Base-by-base conservation (phyloP, 805 yeast species). In the Candida verbasci region DNA sequence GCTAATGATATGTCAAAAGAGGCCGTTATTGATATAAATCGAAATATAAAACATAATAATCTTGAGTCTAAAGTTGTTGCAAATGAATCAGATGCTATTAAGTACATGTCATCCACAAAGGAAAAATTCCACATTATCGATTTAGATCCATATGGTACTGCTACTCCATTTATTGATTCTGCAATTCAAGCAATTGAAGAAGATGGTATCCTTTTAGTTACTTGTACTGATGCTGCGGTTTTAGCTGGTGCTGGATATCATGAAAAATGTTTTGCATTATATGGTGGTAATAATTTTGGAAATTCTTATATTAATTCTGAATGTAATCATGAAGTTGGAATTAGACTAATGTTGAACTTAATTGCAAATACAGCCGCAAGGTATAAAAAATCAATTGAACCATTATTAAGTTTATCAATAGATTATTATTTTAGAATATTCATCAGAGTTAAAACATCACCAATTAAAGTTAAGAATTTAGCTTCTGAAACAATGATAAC, bases 111-210 rank as follows among this genome's bases (percentile, higher is more conserved):
- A 6, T 44, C 55, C 12, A 68, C 81, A 35, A 52, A 62, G 40
- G 70, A 64, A 17, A 66, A 68, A 35, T 88, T 82, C 61, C 95
- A 93, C 54, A 85, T 86, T 3, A 78, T 93, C 40, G 99, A 93
- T 60, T 70, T 93, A 35, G 99, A 93, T 59, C 99, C 99, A 0
- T 93, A 93, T 55, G 99, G 99, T 21, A 83, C 97, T 0, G 98
- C 96, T 0, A 78, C 96, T 0, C 98, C 98, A 6, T 93, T 93
- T 55, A 71, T 93, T 20, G 98, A 93, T 56, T 78, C 93, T 22
- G 97, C 97, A 0, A 68, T 93, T 22, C 95, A 87, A 51, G 67
- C 82, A 22, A 74, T 89, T n/a, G 75, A 74, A 33, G 88, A 89
- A 47, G 89, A 82, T 38, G 99, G 97, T 1, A 52, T 93, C 29